Evolutionary conservation across 2,329 filamentous ascomycete genomes (phyloP), one percentile per base, ranked within the genome.

Genomic region (Colletotrichum gloeosporioides): DNA sequence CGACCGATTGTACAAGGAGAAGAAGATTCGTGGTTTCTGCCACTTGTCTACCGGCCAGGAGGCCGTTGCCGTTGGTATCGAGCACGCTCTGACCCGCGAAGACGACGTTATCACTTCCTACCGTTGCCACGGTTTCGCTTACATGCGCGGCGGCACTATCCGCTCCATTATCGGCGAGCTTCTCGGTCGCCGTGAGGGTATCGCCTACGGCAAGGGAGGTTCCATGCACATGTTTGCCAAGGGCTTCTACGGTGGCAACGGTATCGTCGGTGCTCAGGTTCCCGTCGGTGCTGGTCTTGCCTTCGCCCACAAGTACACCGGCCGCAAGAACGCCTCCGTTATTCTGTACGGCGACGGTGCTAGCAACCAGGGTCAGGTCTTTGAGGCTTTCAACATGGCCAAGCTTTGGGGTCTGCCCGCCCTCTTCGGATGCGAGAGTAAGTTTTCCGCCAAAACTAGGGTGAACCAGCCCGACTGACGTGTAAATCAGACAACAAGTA

Each of bases 161-260:
- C 94, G 96, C 84, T 95, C 95, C 82, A 98, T 99, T 88, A 98
- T 99, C 81, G 96, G 96, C 82, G 96, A 99, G 90, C 92, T 99
- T 80, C 92, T 99, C 73, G 97, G 97, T 83, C 95, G 97, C 82
- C 94, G 96, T 86, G 95, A 98, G 87, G 97, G 97, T 89, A 98
- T 99, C 83, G 95, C 97, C 78, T 98, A 98, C 90, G 97, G 97
- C 86, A 99, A 99, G 93, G 97, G 97, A 87, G 97, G 97, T 80
- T 98, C 96, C 79, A 99, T 99, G 97, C 97, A 99, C 92, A 99
- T 99, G 97, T 99, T 99, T 89, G 90, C 96, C 82, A 96, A 96
- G 88, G 95, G 95, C 80, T 99, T 99, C 91, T 99, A 98, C 87
- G 97, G 97, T 83, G 97, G 97, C 82, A 99, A 99, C 89, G 97